Conservation (phyloP, 805 yeast species). For the Brettanomyces anomalus region DNA sequence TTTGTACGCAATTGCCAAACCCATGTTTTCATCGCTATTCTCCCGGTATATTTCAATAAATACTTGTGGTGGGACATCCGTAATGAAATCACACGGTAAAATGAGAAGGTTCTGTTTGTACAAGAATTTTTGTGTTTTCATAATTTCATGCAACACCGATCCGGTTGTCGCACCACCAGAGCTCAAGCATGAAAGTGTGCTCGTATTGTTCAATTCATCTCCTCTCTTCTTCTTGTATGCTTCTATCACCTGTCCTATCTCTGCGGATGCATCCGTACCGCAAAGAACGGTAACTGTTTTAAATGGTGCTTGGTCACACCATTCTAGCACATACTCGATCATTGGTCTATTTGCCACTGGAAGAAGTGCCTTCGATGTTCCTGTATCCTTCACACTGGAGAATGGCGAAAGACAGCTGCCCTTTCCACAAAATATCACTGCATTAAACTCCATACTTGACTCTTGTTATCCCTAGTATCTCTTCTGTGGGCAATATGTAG, state of each 20-base stretch:
- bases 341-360: constrained; percentile 89
- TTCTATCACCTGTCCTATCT: constrained; percentile 40
- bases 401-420: constrained; percentile 72
- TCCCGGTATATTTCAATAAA: constrained; percentile 77
- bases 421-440: constrained; percentile 80
- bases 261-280: constrained; percentile 36
- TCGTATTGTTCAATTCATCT: constrained; percentile 21
- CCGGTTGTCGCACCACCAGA: constrained; percentile 52
- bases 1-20: constrained; percentile 67
- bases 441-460: constrained; percentile 76
- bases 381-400: constrained; percentile 49
- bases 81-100: constrained; percentile 88
- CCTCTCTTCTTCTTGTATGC: constrained; percentile 36
- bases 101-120: constrained; percentile 52
- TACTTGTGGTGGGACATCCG: constrained; percentile 86
- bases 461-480: too few relatives aligned
- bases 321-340: constrained; percentile 77
- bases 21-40: constrained; percentile 56
- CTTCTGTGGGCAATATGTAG: too few relatives aligned
- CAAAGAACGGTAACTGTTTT: constrained; percentile 54
- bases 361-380: constrained; percentile 72
- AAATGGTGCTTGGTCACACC: constrained; percentile 88
- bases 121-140: constrained; percentile 8
- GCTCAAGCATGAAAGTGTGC: constrained; percentile 32
- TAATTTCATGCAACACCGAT: constrained; percentile 37